These are phyloP conservation scores for Leccinum variicolor DNA, from an alignment of 768 basidiomycete species.

Conservation along the genomic window DNA sequence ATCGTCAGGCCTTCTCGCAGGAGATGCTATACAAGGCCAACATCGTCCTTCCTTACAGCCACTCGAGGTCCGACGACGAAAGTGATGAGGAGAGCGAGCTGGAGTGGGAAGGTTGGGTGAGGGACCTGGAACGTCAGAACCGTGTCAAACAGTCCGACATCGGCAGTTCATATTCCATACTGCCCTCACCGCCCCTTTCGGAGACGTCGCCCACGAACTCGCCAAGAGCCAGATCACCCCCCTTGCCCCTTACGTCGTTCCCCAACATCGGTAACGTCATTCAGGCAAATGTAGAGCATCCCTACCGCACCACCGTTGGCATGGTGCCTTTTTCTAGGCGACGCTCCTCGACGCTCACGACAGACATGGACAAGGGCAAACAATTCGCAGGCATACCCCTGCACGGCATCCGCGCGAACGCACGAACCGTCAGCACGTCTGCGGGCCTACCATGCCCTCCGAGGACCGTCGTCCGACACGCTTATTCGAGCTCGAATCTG, in stretches of 20 bases:
- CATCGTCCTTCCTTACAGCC: neutral
- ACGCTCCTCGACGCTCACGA: constrained; percentile 28
- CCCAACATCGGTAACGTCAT: constrained; percentile 24
- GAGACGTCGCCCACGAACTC: constrained; percentile 25
- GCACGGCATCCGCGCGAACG: neutral
- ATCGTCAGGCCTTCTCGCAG: constrained; percentile 21
- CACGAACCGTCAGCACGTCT: constrained; percentile 1
- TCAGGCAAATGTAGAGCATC: constrained; percentile 7
- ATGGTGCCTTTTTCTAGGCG: constrained; percentile 5
- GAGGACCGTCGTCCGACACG: constrained; percentile 17
- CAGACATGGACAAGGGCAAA: constrained; percentile 10
- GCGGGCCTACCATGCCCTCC: neutral
- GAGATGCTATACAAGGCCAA: constrained; percentile 23
- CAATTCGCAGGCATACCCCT: neutral
- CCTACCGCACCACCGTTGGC: constrained; percentile 22
- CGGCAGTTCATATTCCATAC: constrained; percentile 2
- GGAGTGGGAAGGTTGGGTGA: constrained; percentile 69
- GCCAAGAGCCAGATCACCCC: constrained; percentile 16
- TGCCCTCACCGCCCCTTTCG: constrained; percentile 28
- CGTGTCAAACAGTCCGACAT: constrained; percentile 13
- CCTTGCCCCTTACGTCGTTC: constrained; percentile 8
- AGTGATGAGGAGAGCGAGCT: constrained; percentile 47
- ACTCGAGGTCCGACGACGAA: constrained; percentile 33
- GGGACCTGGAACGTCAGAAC: constrained; percentile 47
- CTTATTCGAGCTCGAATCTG: constrained; percentile 27